These are phyloP conservation scores for Stephanodiscus triporus DNA, from an alignment of 108 stramenopile species.

Conservation along the genomic window DNA sequence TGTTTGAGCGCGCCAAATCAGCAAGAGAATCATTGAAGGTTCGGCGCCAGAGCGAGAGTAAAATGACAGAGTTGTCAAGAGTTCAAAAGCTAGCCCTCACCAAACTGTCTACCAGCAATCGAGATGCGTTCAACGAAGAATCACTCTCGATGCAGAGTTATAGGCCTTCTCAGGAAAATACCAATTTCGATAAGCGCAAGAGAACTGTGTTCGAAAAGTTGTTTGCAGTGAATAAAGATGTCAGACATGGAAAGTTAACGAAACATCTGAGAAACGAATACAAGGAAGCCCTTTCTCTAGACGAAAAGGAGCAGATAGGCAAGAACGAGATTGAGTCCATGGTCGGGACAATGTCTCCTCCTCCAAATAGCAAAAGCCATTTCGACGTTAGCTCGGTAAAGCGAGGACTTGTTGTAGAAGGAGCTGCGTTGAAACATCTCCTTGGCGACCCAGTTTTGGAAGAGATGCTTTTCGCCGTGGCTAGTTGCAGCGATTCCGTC, in stretches of 20 bases:
- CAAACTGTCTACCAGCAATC: conserved; percentile 49
- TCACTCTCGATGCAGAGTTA: conserved; percentile 77
- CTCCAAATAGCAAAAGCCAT: conserved; percentile 5
- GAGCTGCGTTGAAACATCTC: conserved; percentile 82
- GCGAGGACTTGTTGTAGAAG: conserved; percentile 92
- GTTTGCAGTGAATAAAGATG: conserved; percentile 82
- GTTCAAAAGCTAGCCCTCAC: conserved; percentile 56
- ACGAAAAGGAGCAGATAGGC: conserved; percentile 24
- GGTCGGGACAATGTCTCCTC: conserved; percentile 5
- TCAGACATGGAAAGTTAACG: conserved; percentile 69
- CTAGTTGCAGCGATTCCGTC: conserved; percentile 83
- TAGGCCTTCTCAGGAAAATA: conserved; percentile 37
- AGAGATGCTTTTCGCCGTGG: conserved; percentile 84
- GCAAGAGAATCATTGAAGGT: conserved; percentile 58
- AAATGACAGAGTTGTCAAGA: conserved; percentile 37
- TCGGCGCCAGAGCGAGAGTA: conserved; percentile 20
- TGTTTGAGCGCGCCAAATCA: conserved; percentile 70
- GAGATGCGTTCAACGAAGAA: conserved; percentile 72
- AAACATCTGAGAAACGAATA: conserved; percentile 76
- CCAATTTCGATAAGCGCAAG: conserved; percentile 72
- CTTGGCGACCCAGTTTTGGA: conserved; percentile 78
- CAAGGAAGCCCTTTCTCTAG: conserved; percentile 45
- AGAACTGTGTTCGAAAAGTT: conserved; percentile 73
- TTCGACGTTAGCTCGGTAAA: conserved; percentile 32
- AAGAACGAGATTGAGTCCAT: conserved; percentile 30